Conservation (phyloP, 805 yeast genomes). For the Nematodospora valgi region DNA sequence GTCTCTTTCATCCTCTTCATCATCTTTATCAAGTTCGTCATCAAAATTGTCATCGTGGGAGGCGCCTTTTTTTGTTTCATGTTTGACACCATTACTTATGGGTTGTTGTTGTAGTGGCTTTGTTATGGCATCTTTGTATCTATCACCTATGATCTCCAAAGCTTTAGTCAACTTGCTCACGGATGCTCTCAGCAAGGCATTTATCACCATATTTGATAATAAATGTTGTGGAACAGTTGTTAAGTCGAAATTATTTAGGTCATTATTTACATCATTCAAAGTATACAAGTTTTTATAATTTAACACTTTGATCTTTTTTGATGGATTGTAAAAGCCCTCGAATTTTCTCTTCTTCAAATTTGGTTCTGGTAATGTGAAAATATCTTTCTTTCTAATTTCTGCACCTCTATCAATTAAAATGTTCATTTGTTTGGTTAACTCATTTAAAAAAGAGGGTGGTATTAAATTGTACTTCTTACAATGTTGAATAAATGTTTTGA, state of each 20-base stretch:
- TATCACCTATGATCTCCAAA: conserved; percentile 61
- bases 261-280: conserved; percentile 58
- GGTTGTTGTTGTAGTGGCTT: not conserved
- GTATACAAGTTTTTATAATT: conserved; percentile 65
- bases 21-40: conserved; percentile 13
- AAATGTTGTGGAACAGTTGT: conserved; percentile 62
- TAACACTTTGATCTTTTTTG: conserved; percentile 24
- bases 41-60: conserved; percentile 5
- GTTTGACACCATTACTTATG: conserved; percentile 4
- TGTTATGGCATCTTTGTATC: conserved; percentile 48
- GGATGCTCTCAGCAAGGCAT: conserved; percentile 59
- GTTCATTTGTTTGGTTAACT: conserved; percentile 25
- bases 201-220: conserved; percentile 60
- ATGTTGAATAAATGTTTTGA: conserved; percentile 44
- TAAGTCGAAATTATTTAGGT: conserved; percentile 66
- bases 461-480: conserved; percentile 31
- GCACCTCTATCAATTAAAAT: conserved; percentile 34
- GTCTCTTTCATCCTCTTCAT: conserved; percentile 32
- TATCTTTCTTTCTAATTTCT: conserved; percentile 39
- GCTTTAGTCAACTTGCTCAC: conserved; percentile 57
- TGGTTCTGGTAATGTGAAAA: conserved; percentile 27
- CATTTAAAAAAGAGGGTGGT: conserved; percentile 29
- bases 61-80: conserved; percentile 6
- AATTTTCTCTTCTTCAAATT: conserved; percentile 35
- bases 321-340: conserved; percentile 37